phyloP scores from a whole-genome alignment of 2,329 filamentous ascomycete species.

The Raffaelea albimanens region DNA sequence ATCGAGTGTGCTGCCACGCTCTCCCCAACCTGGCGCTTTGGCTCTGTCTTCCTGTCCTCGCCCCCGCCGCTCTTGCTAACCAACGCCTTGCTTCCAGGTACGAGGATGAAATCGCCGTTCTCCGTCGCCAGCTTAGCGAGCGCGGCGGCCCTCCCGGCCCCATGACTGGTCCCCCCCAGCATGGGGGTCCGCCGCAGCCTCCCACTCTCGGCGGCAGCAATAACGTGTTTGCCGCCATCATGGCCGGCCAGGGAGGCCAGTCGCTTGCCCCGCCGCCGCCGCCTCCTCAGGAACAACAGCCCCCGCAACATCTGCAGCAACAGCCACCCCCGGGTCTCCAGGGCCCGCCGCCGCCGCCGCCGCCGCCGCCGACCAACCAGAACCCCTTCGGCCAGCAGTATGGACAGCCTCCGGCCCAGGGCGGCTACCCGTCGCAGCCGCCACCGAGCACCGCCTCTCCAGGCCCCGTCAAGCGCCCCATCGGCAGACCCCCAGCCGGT shows the following conservation, averaged over 20 bases:
- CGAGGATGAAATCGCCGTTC: slow-evolving; percentile 77
- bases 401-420: slow-evolving; percentile 40
- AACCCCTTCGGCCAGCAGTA: slow-evolving; percentile 62
- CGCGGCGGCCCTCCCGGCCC: slow-evolving; percentile 53
- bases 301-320: slow-evolving; percentile 56
- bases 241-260: slow-evolving; percentile 78
- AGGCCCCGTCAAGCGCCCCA: slow-evolving; percentile 69
- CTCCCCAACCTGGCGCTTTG: no score
- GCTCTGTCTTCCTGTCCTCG: no score
- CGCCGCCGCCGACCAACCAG: slow-evolving; percentile 56
- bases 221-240: slow-evolving; percentile 91
- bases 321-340: slow-evolving; percentile 64
- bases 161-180: slow-evolving; percentile 62
- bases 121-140: slow-evolving; percentile 79
- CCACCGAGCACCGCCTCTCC: slow-evolving; percentile 81
- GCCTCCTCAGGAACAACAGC: slow-evolving; percentile 48
- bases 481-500: slow-evolving; percentile 53
- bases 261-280: slow-evolving; percentile 74
- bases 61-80: no score
- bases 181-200: slow-evolving; percentile 73
- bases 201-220: slow-evolving; percentile 84
- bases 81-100: slow-evolving; percentile 53
- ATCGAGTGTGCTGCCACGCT: no score
- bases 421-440: slow-evolving; percentile 72
- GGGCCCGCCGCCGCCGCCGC: slow-evolving; percentile 45